These are phyloP conservation scores for Cajanus cajan DNA, from an alignment of 306 rosid species.

Conservation along the genomic window DNA sequence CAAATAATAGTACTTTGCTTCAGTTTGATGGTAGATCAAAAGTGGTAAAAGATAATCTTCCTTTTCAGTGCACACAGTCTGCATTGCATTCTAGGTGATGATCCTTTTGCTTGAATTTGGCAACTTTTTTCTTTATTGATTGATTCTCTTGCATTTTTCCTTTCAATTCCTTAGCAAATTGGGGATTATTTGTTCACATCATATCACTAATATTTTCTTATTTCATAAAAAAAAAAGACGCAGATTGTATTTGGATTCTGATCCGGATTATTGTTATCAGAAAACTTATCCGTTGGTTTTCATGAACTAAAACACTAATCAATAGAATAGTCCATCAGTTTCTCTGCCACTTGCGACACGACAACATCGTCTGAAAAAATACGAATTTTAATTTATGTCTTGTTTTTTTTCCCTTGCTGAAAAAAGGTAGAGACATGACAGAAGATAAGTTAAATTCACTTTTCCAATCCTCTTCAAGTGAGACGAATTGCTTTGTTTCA, in stretches of 20 bases:
- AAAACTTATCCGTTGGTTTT: neutral
- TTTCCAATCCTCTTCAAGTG: neutral
- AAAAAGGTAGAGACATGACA: neutral
- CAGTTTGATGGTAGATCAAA: constrained; percentile 13
- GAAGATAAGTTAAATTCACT: constrained; percentile 8
- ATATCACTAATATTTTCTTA: neutral
- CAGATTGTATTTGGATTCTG: neutral
- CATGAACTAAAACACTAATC: neutral
- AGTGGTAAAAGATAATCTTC: constrained; percentile 6
- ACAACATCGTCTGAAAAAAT: neutral
- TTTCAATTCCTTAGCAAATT: constrained; percentile 5
- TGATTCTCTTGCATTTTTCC: neutral
- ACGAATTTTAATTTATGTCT: neutral
- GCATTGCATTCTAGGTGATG: neutral
- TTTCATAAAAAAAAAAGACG: neutral
- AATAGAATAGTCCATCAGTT: neutral
- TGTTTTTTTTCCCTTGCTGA: neutral
- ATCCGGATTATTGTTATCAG: neutral
- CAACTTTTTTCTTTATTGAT: neutral
- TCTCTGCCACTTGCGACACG: neutral
- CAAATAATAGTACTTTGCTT: constrained; percentile 24
- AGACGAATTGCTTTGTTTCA: neutral
- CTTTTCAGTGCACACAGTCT: constrained; percentile 14
- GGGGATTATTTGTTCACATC: neutral
- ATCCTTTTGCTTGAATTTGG: constrained; percentile 14